Evolutionary conservation across 768 basidiomycete genomes (phyloP), one percentile per base, ranked within the genome.

Genomic region (Mycena epipterygia): DNA sequence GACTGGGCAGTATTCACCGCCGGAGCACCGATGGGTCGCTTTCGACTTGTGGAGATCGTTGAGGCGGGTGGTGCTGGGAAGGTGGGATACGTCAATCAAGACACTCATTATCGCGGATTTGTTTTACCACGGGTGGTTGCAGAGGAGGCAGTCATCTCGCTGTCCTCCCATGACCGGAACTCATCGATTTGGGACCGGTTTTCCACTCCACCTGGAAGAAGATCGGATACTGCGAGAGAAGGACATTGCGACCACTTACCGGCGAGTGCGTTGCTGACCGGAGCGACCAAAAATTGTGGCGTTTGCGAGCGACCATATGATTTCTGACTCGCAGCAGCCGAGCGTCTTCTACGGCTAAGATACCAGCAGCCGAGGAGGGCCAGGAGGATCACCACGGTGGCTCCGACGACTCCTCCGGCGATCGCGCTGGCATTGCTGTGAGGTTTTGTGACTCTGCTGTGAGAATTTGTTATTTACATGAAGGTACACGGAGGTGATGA

Each of bases 291-390:
- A 41, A 51, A 63, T 63, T 39, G 51, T 42, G 27, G 11, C 1
- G 3, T 35, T 9, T 19, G 6, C 19, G 9, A 17, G 1, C 16
- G 14, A 11, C 13, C 30, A 46, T 41, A 6, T 14, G 51, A 33
- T 33, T 42, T 21, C 13, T 30, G 13, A 13, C n/a, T 16, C 29
- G 62, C 37, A 6, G n/a, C 39, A 25, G 49, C 9, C n/a, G 29
- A 37, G 48, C 49, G 12, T 2, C n/a, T 39, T 46, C 44, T 30
- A 32, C 62, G 62, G 51, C 37, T 35, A n/a, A 53, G 23, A 53
- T 64, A 53, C 49, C 62, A 64, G 25, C 49, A 64, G 49, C 51
- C 62, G 17, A 64, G 44, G 37, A 64, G 39, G 25, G 62, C 62
- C 37, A 64, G 51, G 5, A 64, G 27, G 51, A 64, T 41, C 39